Evolutionary conservation across 352 stramenopile genomes (phyloP), one percentile per base, ranked within the genome.

Genomic region (Lagenidium giganteum): DNA sequence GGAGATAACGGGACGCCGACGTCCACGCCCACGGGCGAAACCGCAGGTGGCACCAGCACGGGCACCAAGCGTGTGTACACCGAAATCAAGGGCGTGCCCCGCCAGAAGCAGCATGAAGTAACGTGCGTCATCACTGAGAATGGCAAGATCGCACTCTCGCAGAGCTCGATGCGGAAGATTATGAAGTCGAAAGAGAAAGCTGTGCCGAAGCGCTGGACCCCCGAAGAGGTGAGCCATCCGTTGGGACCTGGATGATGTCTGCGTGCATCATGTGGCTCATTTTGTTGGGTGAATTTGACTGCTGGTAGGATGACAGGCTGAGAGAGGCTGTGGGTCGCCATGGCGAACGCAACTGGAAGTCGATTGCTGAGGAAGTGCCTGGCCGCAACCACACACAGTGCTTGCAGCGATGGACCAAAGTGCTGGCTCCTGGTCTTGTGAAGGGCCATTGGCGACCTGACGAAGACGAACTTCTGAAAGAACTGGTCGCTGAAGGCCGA

Each of bases 361-460:
- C 77, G 7, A 93, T 95, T 31, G 84, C 84, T 3, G 74, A 89
- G 37, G 67, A 90, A 57, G 83, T 95, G 13, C 75, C 79, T 7
- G 77, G 78, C 0, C 74, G 84, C 30, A 90, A 93, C 56, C 84
- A 94, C 60, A 91, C 83, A 33, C 84, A 95, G 56, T 95, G 84
- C 60, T 61, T 95, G n/a, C 84, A 95, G 52, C 67, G 84, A 8
- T 95, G 84, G 84, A 93, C 83, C 13, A 95, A 96, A 50, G 84
- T 98, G 37, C 61, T 98, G 12, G 88, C 89, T 9, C 93, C 93
- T 5, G 94, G 92, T n/a, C 72, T 98, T 3, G 86, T 96, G 25
- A 98, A 98, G 57, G 93, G 92, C 23, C 90, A 95, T 39, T 98
- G 93, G 93, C 93, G 84, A 13, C 82, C 88, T 4, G 87, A 97